Percentiles rank a stretch among this genome's conserved stretches.
Conservation (phyloP, 192 early-diverging fungal species). For the Coemansia sp. region DNA sequence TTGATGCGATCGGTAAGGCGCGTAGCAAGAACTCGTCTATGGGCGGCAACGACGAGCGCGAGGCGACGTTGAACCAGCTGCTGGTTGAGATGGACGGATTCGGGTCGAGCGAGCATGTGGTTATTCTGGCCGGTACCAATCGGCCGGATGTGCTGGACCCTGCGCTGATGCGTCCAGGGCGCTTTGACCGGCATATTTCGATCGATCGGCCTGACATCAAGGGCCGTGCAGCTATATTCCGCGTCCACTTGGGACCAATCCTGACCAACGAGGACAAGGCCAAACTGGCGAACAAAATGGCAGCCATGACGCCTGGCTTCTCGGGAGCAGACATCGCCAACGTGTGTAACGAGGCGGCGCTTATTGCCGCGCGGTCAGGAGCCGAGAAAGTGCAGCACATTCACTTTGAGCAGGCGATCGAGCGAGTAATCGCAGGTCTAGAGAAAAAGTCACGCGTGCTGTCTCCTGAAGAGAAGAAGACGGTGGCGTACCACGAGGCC, state of each 20-base stretch:
- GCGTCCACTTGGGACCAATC: slow-evolving; percentile 92
- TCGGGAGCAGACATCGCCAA: slow-evolving; percentile 97
- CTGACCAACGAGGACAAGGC: slow-evolving; percentile 83
- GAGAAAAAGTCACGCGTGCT: slow-evolving; percentile 97
- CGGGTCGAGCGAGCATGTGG: slow-evolving; percentile 63
- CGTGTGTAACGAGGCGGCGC: slow-evolving; percentile 98
- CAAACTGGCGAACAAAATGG: slow-evolving; percentile 78
- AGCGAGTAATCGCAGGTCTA: slow-evolving; percentile 95
- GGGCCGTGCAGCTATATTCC: slow-evolving; percentile 93
- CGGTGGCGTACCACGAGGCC: slow-evolving; percentile 98
- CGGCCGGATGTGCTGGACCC: slow-evolving; percentile 95
- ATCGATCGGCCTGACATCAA: slow-evolving; percentile 97
- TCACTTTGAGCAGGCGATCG: slow-evolving; percentile 98
- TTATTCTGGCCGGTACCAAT: slow-evolving; percentile 97
- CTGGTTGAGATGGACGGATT: slow-evolving; percentile 99
- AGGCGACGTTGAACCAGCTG: slow-evolving; percentile 95
- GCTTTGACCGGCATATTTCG: slow-evolving; percentile 97
- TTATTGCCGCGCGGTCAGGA: slow-evolving; percentile 90
- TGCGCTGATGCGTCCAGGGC: slow-evolving; percentile 93
- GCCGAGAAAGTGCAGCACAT: slow-evolving; percentile 73
- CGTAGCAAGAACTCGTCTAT: slow-evolving; percentile 80
- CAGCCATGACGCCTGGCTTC: slow-evolving; percentile 96
- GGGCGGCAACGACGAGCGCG: slow-evolving; percentile 98
- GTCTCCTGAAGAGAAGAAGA: slow-evolving; percentile 97
- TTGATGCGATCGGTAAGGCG: slow-evolving; percentile 99